Conservation (phyloP, 345 rosid species). For the Excoecaria agallocha region DNA sequence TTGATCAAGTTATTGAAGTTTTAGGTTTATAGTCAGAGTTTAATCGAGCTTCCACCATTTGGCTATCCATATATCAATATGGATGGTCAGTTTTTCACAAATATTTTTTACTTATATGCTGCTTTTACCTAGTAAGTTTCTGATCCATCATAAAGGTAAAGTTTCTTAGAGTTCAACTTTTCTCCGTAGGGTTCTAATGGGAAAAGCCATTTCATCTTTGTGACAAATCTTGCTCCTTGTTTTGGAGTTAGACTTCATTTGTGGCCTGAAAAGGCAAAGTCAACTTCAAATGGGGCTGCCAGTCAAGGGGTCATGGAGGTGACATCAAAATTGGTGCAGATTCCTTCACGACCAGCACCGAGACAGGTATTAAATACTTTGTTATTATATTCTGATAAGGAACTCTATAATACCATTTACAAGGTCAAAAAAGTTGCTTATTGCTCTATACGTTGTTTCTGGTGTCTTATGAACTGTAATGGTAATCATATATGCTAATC, state of each 20-base stretch:
- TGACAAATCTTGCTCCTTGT: conserved; percentile 93
- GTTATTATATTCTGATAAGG: not conserved
- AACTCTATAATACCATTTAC: not conserved
- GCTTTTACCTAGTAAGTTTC: conserved; percentile 7
- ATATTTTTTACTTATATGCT: not conserved
- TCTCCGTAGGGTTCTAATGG: conserved; percentile 71
- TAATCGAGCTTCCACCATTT: not conserved
- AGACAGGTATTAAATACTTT: conserved; percentile 59
- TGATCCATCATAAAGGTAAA: not conserved
- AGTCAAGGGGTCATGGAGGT: conserved; percentile 67
- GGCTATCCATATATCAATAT: too few species aligned
- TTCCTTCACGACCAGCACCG: conserved; percentile 93
- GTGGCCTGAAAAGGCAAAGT: conserved; percentile 79
- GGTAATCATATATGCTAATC: not conserved
- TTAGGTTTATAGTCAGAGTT: not conserved
- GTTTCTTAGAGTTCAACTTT: conserved; percentile 25
- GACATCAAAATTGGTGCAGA: conserved; percentile 91
- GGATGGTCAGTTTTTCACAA: not conserved
- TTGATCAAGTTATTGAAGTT: not conserved
- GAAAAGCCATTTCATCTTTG: conserved; percentile 79
- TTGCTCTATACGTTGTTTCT: not conserved
- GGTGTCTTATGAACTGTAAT: conserved; percentile 6
- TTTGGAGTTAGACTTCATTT: conserved; percentile 90
- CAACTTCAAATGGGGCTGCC: conserved; percentile 49
- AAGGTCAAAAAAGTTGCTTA: not conserved